Conservation (phyloP, 305 asterid species). For the Fraxinus dipetala region DNA sequence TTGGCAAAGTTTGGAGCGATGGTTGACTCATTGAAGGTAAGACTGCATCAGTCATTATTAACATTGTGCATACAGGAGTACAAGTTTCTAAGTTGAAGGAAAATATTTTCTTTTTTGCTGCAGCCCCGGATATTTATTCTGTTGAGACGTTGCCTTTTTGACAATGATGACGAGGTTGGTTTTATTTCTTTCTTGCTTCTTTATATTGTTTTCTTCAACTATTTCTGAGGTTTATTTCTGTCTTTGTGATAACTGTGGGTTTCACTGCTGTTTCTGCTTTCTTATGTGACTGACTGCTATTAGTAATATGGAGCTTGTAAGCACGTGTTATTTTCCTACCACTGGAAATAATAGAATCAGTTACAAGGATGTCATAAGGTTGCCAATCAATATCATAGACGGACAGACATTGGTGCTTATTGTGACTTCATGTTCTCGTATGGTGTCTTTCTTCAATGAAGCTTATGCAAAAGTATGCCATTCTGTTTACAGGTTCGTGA, state of each 20-base stretch:
- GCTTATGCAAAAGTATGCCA: slow-evolving; percentile 6
- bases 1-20: slow-evolving; percentile 88
- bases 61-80: neutral
- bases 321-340: neutral
- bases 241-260: neutral
- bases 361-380: neutral
- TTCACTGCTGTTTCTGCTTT: neutral
- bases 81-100: slow-evolving; percentile 14
- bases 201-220: neutral
- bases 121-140: slow-evolving; percentile 87
- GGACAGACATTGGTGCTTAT: neutral
- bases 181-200: slow-evolving; percentile 3
- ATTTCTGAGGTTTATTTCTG: neutral
- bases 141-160: slow-evolving; percentile 89
- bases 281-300: neutral
- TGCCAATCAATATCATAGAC: slow-evolving; percentile 2
- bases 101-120: slow-evolving; percentile 23
- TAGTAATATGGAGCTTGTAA: neutral
- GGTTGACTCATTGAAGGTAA: slow-evolving; percentile 84
- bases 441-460: slow-evolving; percentile 17
- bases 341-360: neutral
- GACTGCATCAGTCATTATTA: slow-evolving; percentile 19
- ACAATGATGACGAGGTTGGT: slow-evolving; percentile 92
- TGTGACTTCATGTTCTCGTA: neutral
- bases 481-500: slow-evolving; percentile 72